Evolutionary conservation across 441 rosid species (phyloP), one percentile per base, ranked within the genome.

Genomic region (Francoa sonchifolia): DNA sequence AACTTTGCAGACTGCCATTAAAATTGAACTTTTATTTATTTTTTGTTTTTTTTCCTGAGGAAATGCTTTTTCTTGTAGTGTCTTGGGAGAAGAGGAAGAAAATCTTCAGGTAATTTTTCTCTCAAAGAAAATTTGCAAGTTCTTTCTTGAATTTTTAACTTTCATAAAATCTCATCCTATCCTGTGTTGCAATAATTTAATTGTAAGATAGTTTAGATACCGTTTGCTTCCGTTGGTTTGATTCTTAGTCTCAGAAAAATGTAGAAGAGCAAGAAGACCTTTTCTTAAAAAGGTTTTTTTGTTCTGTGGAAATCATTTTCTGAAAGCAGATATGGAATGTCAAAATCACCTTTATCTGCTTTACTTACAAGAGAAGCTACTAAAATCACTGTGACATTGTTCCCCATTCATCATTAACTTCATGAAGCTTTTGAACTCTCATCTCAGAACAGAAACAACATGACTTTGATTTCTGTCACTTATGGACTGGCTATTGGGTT

Each of bases 61-160:
- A 44, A 15, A 19, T 31, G 56, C 1, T 61, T 67, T 58, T 47
- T 45, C 39, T 72, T 61, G 72, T 54, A 89, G 94, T 85, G 92
- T 62, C 66, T 82, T 55, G 89, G 81, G 48, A 76, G 76, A 77
- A 74, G 71, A 55, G 55, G 62, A 52, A 69, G 65, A 56, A 73
- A 68, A 48, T 47, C 45, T 34, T 53, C 86, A 61, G 94, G 94
- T 89, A 75, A 55, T 36, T 27, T 46, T 31, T 41, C 29, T 55
- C 33, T 18, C 22, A n/a, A 1, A 9, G 12, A 14, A 44, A 26
- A 27, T 29, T 53, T 23, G 36, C 39, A 52, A 3, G 12, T 40
- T 8, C 29, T 29, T 27, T 17, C n/a, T 46, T 29, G 13, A 34
- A 19, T 55, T 5, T 15, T 14, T 38, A 47, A 19, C 4, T 11